These are phyloP conservation scores for Conidiobolus incongruus DNA, from an alignment of 371 early-diverging fungal genomes.

Conservation along the genomic window DNA sequence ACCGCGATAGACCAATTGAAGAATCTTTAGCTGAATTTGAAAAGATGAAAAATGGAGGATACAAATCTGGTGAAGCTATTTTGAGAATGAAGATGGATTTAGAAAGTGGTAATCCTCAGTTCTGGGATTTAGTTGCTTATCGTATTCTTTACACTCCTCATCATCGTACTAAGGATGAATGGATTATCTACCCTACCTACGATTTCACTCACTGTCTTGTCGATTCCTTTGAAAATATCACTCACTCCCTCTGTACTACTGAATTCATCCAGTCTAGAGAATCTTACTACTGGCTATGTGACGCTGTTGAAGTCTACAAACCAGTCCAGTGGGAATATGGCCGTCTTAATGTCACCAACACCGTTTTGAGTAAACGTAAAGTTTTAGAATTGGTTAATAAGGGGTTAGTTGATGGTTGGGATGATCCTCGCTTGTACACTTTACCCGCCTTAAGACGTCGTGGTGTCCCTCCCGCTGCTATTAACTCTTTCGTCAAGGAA, in stretches of 20 bases:
- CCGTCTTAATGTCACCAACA: conserved; percentile 88
- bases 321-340: conserved; percentile 99
- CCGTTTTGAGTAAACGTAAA: conserved; percentile 97
- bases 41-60: conserved; percentile 95
- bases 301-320: conserved; percentile 96
- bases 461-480: conserved; percentile 97
- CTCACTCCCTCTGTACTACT: conserved; percentile 97
- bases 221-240: conserved; percentile 99
- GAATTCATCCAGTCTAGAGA: conserved; percentile 92
- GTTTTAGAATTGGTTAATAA: conserved; percentile 74
- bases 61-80: conserved; percentile 80
- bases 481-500: conserved; percentile 95
- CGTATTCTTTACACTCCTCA: conserved; percentile 86
- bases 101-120: conserved; percentile 90
- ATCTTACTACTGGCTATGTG: conserved; percentile 98
- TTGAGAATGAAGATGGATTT: conserved; percentile 99
- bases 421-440: conserved; percentile 98
- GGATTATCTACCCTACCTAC: conserved; percentile 99
- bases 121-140: conserved; percentile 98
- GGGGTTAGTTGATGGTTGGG: conserved; percentile 72
- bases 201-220: conserved; percentile 98
- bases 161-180: conserved; percentile 75
- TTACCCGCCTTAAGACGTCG: conserved; percentile 91
- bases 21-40: conserved; percentile 88
- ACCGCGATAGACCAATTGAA: conserved; percentile 79